Percentiles rank a stretch among this genome's conserved stretches.
Evolutionary conservation across 176 grass and related monocot genomes (phyloP).

Genomic region (Oryza brachyantha): DNA sequence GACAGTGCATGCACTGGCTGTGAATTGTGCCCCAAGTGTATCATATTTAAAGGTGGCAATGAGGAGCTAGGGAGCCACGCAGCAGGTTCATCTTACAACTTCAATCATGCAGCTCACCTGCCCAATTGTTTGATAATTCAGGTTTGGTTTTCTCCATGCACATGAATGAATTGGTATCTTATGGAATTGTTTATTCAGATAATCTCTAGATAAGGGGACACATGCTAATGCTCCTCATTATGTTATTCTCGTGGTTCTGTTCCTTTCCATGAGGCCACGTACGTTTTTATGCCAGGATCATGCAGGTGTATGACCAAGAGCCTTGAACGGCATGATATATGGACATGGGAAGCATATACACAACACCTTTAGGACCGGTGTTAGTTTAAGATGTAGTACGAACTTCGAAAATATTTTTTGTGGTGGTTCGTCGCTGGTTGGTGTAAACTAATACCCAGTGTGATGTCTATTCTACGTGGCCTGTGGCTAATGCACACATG

Average conservation of each 20-base stretch:
- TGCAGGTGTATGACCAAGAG: neutral
- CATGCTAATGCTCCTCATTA: slow-evolving; percentile 43
- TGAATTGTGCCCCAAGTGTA: slow-evolving; percentile 24
- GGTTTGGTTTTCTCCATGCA: slow-evolving; percentile 29
- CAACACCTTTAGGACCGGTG: slow-evolving; percentile 4
- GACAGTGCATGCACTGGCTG: slow-evolving; percentile 13
- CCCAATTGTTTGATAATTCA: slow-evolving; percentile 35
- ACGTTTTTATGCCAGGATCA: slow-evolving; percentile 31
- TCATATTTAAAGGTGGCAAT: slow-evolving; percentile 26
- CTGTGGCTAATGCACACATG: neutral
- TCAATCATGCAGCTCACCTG: slow-evolving; percentile 63
- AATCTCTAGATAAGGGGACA: slow-evolving; percentile 45
- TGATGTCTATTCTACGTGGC: neutral
- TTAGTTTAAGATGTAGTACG: neutral
- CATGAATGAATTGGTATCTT: slow-evolving; percentile 39
- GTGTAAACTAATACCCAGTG: neutral
- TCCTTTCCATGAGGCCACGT: slow-evolving; percentile 47
- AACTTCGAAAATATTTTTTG: neutral
- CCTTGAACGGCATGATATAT: neutral
- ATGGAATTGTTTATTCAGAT: slow-evolving; percentile 33
- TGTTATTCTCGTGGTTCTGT: slow-evolving; percentile 33
- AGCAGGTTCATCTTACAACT: slow-evolving; percentile 6
- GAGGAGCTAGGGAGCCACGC: slow-evolving; percentile 23
- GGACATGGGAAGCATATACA: slow-evolving; percentile 25
- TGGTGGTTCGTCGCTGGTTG: neutral